These are phyloP conservation scores for Brasilioporus rufonigricans DNA, from an alignment of 768 basidiomycete species.

Conservation along the genomic window DNA sequence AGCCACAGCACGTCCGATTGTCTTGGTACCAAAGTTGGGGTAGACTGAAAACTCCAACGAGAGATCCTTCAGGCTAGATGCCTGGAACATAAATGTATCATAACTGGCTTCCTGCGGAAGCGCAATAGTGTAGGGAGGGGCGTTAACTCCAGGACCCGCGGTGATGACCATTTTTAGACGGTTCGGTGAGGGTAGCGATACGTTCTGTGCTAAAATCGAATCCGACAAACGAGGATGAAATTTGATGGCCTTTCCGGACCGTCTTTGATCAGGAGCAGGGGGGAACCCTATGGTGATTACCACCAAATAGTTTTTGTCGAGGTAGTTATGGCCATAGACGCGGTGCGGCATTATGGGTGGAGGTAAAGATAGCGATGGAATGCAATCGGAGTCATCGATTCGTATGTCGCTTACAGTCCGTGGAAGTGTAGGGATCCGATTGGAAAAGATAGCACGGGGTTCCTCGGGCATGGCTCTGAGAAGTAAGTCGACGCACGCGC, in stretches of 20 bases:
- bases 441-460: conserved; percentile 13
- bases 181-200: conserved; percentile 64
- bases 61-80: conserved; percentile 66
- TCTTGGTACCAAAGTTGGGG: conserved; percentile 96
- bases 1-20: conserved; percentile 90
- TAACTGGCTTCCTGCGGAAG: conserved; percentile 73
- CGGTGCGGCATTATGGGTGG: conserved; percentile 98
- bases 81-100: conserved; percentile 85
- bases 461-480: conserved; percentile 38
- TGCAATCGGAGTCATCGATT: conserved; percentile 81
- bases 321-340: conserved; percentile 94
- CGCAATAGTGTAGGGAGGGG: conserved; percentile 88
- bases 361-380: conserved; percentile 91
- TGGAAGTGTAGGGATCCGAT: conserved; percentile 20
- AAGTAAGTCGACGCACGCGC: conserved; percentile 61
- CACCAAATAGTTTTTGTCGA: conserved; percentile 82
- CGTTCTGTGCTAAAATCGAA: conserved; percentile 62
- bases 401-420: conserved; percentile 32
- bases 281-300: conserved; percentile 76
- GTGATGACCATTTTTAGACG: conserved; percentile 96
- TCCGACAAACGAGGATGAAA: conserved; percentile 74
- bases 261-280: conserved; percentile 37
- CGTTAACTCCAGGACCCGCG: conserved; percentile 75
- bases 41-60: conserved; percentile 92
- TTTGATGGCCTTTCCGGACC: conserved; percentile 51